Evolutionary conservation across 305 asterid species (phyloP).

Genomic region (Fraxinus dipetala): DNA sequence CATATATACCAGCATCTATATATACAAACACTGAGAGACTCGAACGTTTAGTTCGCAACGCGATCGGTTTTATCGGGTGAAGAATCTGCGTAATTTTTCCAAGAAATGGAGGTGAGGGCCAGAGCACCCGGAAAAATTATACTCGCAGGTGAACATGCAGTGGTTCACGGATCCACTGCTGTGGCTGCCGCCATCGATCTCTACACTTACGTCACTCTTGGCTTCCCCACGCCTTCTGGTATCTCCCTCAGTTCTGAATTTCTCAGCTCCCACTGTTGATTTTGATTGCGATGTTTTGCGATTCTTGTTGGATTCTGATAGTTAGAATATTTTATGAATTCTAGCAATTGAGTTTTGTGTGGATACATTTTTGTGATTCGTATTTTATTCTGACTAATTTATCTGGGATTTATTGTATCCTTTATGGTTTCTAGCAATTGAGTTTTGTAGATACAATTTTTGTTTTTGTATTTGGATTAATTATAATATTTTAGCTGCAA

Average conservation of each 20-base stretch:
- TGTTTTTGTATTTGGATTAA: neutral
- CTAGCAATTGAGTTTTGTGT: neutral
- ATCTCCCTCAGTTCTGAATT: neutral
- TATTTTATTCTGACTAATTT: neutral
- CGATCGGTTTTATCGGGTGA: neutral
- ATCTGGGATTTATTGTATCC: neutral
- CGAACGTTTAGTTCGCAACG: neutral
- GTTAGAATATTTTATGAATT: neutral
- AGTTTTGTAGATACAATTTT: neutral
- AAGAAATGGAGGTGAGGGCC: constrained; percentile 82
- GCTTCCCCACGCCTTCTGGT: constrained; percentile 84
- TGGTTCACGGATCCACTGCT: constrained; percentile 94
- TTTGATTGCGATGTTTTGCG: neutral
- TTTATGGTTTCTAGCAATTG: neutral
- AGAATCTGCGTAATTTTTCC: neutral
- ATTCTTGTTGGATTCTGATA: neutral
- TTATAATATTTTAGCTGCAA: neutral
- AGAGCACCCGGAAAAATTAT: constrained; percentile 98
- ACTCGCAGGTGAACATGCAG: constrained; percentile 95
- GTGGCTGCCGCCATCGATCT: constrained; percentile 96
- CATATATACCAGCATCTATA: neutral
- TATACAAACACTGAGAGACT: neutral
- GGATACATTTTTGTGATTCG: neutral
- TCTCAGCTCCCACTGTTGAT: neutral
- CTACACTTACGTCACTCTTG: constrained; percentile 75